A percentile compares a stretch with the other conserved stretches of the same genome.
These are phyloP conservation scores for Carex arenaria DNA, from an alignment of 202 grass and related monocot species.

Conservation along the genomic window DNA sequence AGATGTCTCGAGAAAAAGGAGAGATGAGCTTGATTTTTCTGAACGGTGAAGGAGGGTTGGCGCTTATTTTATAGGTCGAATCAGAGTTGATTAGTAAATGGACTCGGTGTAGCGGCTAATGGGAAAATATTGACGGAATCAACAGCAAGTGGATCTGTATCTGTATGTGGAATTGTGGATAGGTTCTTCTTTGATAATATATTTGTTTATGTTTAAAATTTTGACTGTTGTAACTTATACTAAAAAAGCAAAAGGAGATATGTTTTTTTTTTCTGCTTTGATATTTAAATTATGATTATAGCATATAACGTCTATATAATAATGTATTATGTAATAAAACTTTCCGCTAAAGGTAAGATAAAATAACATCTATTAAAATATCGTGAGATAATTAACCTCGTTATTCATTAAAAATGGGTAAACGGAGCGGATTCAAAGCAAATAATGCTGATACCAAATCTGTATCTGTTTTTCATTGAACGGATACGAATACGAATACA, in stretches of 20 bases:
- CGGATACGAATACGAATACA: too few species aligned
- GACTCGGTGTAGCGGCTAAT: background rate
- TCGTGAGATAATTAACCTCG: too few species aligned
- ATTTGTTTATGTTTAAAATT: background rate
- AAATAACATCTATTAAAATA: background rate
- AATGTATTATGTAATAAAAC: background rate
- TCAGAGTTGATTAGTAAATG: background rate
- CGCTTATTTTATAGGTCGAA: background rate
- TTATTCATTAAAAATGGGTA: too few species aligned
- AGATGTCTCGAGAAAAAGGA: background rate
- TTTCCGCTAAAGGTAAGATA: background rate
- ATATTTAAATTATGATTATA: background rate
- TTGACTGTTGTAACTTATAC: background rate
- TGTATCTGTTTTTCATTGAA: too few species aligned
- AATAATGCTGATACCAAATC: too few species aligned
- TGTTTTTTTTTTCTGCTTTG: background rate
- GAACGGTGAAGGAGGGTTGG: background rate
- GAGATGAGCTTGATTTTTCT: background rate
- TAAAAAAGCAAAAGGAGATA: background rate
- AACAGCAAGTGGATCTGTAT: background rate
- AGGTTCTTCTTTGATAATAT: background rate
- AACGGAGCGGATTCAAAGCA: too few species aligned
- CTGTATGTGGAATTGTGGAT: background rate
- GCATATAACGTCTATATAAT: background rate
- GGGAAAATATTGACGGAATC: background rate